A percentile compares a stretch with the other conserved stretches of the same genome.
Evolutionary conservation across 805 yeast genomes (phyloP).

Genomic region (Barnettozyma populi): DNA sequence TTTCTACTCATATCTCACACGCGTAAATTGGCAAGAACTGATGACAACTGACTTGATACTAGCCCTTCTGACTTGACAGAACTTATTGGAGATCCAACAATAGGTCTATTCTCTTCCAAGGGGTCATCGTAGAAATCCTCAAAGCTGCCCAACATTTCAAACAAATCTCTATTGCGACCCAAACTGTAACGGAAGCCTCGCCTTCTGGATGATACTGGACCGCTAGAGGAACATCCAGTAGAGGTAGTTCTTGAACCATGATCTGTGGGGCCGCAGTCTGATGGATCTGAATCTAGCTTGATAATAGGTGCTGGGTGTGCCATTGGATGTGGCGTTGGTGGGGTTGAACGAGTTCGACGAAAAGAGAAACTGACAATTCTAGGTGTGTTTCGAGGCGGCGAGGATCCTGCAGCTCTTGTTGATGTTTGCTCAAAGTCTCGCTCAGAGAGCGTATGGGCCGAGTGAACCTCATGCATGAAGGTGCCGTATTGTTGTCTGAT

Average conservation of each 20-base stretch:
- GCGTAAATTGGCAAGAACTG: not conserved
- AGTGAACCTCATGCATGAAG: not conserved
- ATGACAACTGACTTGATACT: no score
- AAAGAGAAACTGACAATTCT: slow-evolving; percentile 7
- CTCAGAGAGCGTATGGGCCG: not conserved
- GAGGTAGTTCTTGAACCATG: not conserved
- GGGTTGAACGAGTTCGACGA: slow-evolving; percentile 1
- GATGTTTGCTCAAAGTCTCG: not conserved
- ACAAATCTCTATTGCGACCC: slow-evolving; percentile 12
- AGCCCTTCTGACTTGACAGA: not conserved
- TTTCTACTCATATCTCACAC: no score
- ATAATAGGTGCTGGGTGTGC: not conserved
- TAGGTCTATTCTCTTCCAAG: not conserved
- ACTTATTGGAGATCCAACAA: not conserved
- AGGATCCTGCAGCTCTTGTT: not conserved
- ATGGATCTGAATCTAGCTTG: not conserved
- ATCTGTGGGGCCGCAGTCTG: not conserved
- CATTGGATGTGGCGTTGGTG: slow-evolving; percentile 2
- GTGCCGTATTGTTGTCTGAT: not conserved
- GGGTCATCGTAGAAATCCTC: slow-evolving; percentile 10
- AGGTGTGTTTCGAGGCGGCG: not conserved
- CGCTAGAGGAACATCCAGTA: slow-evolving; percentile 2
- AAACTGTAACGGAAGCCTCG: slow-evolving; percentile 4
- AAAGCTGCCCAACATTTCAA: slow-evolving; percentile 14
- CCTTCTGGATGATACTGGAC: slow-evolving; percentile 7